Conservation (phyloP, 257 asterid genomes). For the Solanum chiquidenum region DNA sequence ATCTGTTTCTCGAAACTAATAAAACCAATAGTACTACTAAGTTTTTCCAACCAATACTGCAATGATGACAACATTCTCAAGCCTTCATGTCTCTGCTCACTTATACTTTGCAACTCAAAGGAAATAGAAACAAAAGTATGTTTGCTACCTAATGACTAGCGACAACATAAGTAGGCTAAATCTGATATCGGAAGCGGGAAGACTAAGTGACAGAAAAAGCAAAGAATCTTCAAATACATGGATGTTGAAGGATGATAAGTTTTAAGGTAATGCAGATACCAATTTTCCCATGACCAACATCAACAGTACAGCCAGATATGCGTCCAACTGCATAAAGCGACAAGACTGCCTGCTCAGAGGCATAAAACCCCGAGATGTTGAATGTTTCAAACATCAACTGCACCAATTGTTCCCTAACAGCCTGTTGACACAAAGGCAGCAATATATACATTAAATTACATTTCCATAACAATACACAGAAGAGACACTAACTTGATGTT, state of each 20-base stretch:
- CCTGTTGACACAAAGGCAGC: constrained; percentile 31
- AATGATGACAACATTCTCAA: background rate
- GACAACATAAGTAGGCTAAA: background rate
- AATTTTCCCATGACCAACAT: constrained; percentile 83
- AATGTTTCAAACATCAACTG: constrained; percentile 94
- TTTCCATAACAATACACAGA: background rate
- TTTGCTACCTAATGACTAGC: background rate
- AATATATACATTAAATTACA: background rate
- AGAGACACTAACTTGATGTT: background rate
- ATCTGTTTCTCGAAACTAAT: background rate
- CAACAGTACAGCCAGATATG: constrained; percentile 89
- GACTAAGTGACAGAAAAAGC: background rate
- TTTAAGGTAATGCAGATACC: constrained; percentile 26
- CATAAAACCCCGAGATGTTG: constrained; percentile 85
- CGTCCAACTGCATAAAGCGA: constrained; percentile 96
- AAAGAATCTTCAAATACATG: background rate
- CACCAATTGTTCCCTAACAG: constrained; percentile 80
- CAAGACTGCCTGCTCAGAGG: constrained; percentile 89
- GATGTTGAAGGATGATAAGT: background rate
- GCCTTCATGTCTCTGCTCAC: background rate
- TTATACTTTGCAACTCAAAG: background rate
- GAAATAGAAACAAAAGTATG: background rate
- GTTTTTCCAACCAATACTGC: background rate
- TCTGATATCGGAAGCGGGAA: background rate
- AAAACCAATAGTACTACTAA: background rate